Evolutionary conservation across 371 early-diverging fungal genomes (phyloP).

Genomic region (Mucor racemosus): DNA sequence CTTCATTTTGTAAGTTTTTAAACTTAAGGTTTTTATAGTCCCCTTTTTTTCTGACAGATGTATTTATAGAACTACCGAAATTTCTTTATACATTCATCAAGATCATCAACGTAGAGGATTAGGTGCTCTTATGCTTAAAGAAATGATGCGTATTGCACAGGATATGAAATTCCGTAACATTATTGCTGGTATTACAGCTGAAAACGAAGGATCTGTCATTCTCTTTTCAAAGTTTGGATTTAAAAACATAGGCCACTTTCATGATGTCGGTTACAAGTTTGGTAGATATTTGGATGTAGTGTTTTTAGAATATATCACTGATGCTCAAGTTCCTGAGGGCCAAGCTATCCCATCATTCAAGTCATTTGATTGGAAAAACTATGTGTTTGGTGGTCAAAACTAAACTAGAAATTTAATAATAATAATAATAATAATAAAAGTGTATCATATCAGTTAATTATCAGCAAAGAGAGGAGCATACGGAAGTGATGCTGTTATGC

Average conservation of each 20-base stretch:
- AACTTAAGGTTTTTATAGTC: background rate
- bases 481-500: slow-evolving; percentile 2
- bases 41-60: slow-evolving; percentile 5
- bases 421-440: background rate
- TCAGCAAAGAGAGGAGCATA: slow-evolving; percentile 11
- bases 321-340: slow-evolving; percentile 17
- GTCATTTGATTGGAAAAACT: slow-evolving; percentile 39
- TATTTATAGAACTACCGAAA: slow-evolving; percentile 41
- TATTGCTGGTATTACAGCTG: slow-evolving; percentile 49
- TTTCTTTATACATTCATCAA: slow-evolving; percentile 50
- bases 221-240: slow-evolving; percentile 44
- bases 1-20: slow-evolving; percentile 38
- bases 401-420: slow-evolving; percentile 12
- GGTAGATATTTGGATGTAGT: slow-evolving; percentile 45
- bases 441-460: background rate
- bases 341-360: slow-evolving; percentile 28
- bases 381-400: slow-evolving; percentile 24
- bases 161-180: slow-evolving; percentile 41
- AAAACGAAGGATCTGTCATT: slow-evolving; percentile 41
- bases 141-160: slow-evolving; percentile 41
- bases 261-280: slow-evolving; percentile 52
- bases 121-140: slow-evolving; percentile 35
- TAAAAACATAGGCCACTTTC: slow-evolving; percentile 37
- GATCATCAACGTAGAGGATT: slow-evolving; percentile 49
- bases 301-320: slow-evolving; percentile 45